Evolutionary conservation across 2,329 filamentous ascomycete genomes (phyloP), one percentile per base, ranked within the genome.

Genomic region (Talaromyces albobiverticillius): DNA sequence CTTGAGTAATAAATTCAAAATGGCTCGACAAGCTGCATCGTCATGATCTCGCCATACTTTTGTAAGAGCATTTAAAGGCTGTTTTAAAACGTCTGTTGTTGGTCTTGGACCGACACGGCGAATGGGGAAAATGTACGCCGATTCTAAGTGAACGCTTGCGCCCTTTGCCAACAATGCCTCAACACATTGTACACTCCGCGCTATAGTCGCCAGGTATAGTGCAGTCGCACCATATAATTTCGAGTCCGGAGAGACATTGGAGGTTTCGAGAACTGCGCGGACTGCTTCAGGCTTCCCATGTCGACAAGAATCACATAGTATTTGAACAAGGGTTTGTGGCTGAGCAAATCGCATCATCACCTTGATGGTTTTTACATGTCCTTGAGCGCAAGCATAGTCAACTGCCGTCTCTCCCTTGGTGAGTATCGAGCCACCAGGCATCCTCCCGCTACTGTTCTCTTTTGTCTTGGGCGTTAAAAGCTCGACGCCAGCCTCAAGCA

Each of bases 401-500:
- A 36, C 32, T 16, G 32, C 23, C 13, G 23, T 46, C 8, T 32
- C 25, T 18, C 43, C 43, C 25, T 18, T 32, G 6, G 25, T 46
- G 22, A 46, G 29, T 36, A n/a, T 36, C 32, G 22, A 38, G 13
- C 46, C 46, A 23, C 14, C 2, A 29, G 26, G 34, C 34, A 29
- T 40, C 22, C 46, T 49, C n/a, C 34, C 46, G n/a, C 14, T 40
- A 22, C 10, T 36, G 13, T 36, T 36, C 32, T 36, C 32, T 36
- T 16, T 36, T 3, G 32, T 36, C 32, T 36, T 36, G 3, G 32
- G 32, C 7, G 32, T 36, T 13, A 49, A 49, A 16, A 34, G 59
- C 31, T 54, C 32, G n/a, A 57, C 53, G 14, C 59, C 59, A 26
- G 54, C 54, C 11, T 51, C 46, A 16, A 62, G 55, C 10, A 63